Conservation (phyloP, 2,329 filamentous ascomycete genomes). For the Pseudocercospora eumusae region DNA sequence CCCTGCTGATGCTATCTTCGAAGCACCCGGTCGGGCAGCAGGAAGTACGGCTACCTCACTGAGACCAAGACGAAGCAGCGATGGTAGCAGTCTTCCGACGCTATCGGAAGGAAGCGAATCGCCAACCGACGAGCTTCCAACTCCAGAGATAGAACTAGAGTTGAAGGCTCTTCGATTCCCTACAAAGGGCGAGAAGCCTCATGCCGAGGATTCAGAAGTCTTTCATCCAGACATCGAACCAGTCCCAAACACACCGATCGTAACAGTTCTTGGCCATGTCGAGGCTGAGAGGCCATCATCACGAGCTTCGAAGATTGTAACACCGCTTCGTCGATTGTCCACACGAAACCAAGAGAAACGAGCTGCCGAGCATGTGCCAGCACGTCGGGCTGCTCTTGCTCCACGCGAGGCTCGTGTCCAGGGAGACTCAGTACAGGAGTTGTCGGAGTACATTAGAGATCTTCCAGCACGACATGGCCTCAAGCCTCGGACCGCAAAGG, state of each 20-base stretch:
- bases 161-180: conserved; percentile 1
- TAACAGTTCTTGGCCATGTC: neutral
- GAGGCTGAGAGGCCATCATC: neutral
- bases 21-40: conserved; percentile 21
- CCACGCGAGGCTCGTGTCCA: conserved; percentile 25
- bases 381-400: neutral
- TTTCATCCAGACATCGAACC: neutral
- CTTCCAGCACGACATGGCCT: conserved; percentile 20
- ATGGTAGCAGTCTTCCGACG: conserved; percentile 16
- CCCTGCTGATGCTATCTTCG: conserved; percentile 35
- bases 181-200: neutral
- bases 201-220: neutral
- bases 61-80: conserved; percentile 14
- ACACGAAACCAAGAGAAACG: neutral
- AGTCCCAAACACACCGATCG: neutral
- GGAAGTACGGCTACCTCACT: conserved; percentile 13
- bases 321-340: neutral
- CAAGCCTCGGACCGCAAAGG: conserved; percentile 16
- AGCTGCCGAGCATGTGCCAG: neutral
- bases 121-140: conserved; percentile 12
- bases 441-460: conserved; percentile 22
- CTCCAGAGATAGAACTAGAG: conserved; percentile 13
- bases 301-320: neutral
- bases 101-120: conserved; percentile 21
- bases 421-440: conserved; percentile 18